Base-by-base conservation (phyloP, 1,284 basidiomycete species). In the Fomitiporia mediterranea region DNA sequence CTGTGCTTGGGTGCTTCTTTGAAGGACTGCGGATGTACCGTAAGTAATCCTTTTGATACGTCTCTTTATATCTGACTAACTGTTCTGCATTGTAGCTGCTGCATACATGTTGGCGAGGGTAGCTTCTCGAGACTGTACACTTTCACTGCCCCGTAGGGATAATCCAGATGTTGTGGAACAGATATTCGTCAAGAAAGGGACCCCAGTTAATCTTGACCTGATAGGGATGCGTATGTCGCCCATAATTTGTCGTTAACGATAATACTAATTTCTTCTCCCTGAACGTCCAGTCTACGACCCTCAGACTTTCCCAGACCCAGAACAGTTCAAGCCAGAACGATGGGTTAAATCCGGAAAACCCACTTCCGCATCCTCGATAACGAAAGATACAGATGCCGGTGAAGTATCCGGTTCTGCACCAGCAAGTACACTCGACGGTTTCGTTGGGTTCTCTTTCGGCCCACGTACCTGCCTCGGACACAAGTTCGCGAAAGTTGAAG, bases 381-480 rank as follows among this genome's bases (percentile, higher is more conserved):
- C 37, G 8, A 38, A 40, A n/a, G 50, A 38, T 13, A 17, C 38
- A 7, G 17, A 7, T 5, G 34, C 23, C 15, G 9, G 6, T n/a
- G 50, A 51, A n/a, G 35, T 40, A 8, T 39, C 51, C 27, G 28
- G 25, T 11, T 59, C 54, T 15, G 49, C 13, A 19, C 39, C 35
- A 17, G 32, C 28, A 30, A 58, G 27, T 47, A 52, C 57, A 30
- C 49, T 43, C 23, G 62, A 64, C 7, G 55, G 56, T 3, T 60
- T 60, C 42, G 37, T 52, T 17, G 53, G 60, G 7, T 65, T 65
- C 42, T 60, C 61, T 9, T 48, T 51, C 15, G 64, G 64, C 3
- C 57, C 62, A 5, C 57, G 63, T 9, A 43, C 56, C 15, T 65
- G 62, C 47, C 25, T 63, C 21, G 63, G 62, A 4, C 53, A 55